Percentiles rank a stretch among this genome's conserved stretches.
Evolutionary conservation across 768 basidiomycete genomes (phyloP).

Genomic region (Hygrophoropsis aurantiaca): DNA sequence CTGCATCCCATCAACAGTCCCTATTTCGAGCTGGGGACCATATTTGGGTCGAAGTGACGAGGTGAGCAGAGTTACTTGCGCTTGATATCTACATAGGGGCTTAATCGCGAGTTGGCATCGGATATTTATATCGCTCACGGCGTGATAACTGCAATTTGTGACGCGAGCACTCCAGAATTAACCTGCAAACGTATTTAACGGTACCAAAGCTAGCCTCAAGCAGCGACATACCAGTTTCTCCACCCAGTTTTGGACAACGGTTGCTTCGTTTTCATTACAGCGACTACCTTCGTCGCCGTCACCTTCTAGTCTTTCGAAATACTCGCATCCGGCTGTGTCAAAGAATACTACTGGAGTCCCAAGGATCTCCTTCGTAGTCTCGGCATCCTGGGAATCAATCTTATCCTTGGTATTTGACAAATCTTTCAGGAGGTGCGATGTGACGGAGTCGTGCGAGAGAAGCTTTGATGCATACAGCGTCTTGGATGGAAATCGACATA

Average conservation of each 20-base stretch:
- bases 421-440: slow-evolving; percentile 68
- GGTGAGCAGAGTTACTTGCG: slow-evolving; percentile 85
- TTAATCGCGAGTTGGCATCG: background rate
- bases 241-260: slow-evolving; percentile 81
- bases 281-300: slow-evolving; percentile 87
- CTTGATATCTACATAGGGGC: slow-evolving; percentile 68
- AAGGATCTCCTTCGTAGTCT: slow-evolving; percentile 70
- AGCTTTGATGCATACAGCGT: slow-evolving; percentile 77
- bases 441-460: slow-evolving; percentile 69
- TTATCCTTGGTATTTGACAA: slow-evolving; percentile 51
- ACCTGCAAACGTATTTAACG: slow-evolving; percentile 39
- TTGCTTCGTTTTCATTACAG: slow-evolving; percentile 94
- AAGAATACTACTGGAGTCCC: slow-evolving; percentile 85
- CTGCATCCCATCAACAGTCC: slow-evolving; percentile 96
- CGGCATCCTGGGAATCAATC: slow-evolving; percentile 44
- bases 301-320: slow-evolving; percentile 79
- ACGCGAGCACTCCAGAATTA: slow-evolving; percentile 56
- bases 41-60: slow-evolving; percentile 72
- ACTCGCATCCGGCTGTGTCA: slow-evolving; percentile 93
- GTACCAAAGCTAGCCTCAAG: background rate
- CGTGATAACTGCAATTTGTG: slow-evolving; percentile 85
- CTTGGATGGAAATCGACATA: slow-evolving; percentile 83
- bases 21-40: slow-evolving; percentile 77
- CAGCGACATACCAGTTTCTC: slow-evolving; percentile 68
- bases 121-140: slow-evolving; percentile 52